Percentiles rank a stretch among this genome's conserved stretches.
Conservation (phyloP, 2,329 filamentous ascomycete genomes). For the Cryphonectria radicalis region DNA sequence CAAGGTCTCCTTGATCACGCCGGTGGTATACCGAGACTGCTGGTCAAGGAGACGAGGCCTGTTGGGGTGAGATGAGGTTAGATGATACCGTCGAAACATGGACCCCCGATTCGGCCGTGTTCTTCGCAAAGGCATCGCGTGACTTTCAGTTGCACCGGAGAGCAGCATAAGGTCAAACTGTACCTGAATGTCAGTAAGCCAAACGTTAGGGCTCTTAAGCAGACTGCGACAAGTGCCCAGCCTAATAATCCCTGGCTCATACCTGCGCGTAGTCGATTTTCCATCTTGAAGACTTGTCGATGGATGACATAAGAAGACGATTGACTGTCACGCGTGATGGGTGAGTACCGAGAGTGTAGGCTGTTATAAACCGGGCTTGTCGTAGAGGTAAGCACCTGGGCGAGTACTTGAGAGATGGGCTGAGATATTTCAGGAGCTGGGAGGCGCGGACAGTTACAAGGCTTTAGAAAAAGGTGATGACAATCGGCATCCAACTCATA, state of each 20-base stretch:
- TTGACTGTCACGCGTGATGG: not conserved
- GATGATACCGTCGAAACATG: not conserved
- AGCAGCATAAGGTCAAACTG: not conserved
- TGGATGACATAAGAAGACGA: not conserved
- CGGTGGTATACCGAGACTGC: not conserved
- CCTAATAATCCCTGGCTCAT: not conserved
- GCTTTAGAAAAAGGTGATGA: not conserved
- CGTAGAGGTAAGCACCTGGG: not conserved
- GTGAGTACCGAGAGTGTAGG: not conserved
- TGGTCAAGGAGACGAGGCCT: constrained; percentile 7
- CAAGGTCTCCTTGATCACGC: constrained; percentile 1
- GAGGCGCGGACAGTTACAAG: not conserved
- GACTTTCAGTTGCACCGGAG: not conserved
- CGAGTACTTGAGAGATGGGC: not conserved
- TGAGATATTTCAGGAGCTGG: not conserved
- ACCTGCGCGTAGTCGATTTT: not conserved
- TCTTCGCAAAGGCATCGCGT: not conserved
- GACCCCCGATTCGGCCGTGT: not conserved
- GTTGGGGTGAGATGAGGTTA: not conserved
- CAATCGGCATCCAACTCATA: not conserved
- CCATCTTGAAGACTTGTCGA: not conserved
- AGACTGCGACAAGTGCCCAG: not conserved
- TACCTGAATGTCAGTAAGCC: not conserved
- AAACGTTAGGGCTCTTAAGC: not conserved
- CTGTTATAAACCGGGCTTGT: not conserved